These are phyloP conservation scores for Trichoderma sp. DNA, from an alignment of 2,329 filamentous ascomycete genomes.

Conservation along the genomic window DNA sequence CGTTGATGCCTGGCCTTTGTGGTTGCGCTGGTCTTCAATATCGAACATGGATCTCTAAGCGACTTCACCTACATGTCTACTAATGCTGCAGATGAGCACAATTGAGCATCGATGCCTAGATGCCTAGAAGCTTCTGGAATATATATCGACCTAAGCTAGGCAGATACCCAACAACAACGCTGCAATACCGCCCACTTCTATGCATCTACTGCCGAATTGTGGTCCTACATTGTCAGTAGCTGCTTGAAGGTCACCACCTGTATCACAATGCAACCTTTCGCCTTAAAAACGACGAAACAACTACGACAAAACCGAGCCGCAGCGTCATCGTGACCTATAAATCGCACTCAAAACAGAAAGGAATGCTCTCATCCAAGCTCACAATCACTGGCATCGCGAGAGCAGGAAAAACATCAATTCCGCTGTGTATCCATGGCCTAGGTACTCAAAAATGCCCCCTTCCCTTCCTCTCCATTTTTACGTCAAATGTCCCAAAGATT, in stretches of 20 bases:
- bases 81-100: neutral
- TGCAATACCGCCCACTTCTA: too few species aligned
- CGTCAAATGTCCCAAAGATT: neutral
- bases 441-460: neutral
- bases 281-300: neutral
- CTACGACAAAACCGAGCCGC: neutral
- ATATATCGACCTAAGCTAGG: neutral
- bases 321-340: neutral
- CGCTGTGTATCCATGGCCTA: neutral
- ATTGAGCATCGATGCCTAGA: too few species aligned
- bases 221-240: too few species aligned
- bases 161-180: neutral
- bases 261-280: neutral
- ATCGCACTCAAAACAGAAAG: neutral
- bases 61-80: neutral
- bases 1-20: neutral
- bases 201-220: too few species aligned
- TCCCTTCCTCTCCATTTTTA: neutral
- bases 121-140: neutral
- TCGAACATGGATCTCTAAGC: neutral
- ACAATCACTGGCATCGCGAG: neutral
- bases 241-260: neutral
- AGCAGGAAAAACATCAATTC: slow-evolving; percentile 15
- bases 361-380: neutral
- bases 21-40: neutral